Conservation (phyloP, 106 monocot genomes). For the Phalaenopsis equestris region DNA sequence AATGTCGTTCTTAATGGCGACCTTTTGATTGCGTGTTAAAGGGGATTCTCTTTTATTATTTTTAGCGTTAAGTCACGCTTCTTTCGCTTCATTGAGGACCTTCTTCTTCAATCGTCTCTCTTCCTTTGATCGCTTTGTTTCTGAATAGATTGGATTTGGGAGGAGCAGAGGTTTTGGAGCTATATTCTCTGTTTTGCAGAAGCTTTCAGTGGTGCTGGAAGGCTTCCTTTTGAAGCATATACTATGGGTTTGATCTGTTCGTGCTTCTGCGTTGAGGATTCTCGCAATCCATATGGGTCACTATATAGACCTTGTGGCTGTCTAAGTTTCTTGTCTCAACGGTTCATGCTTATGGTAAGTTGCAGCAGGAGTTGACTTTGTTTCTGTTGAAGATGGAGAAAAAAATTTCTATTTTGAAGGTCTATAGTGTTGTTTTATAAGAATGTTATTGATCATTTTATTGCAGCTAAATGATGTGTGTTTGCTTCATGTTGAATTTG, state of each 20-base stretch:
- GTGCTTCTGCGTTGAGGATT: neutral
- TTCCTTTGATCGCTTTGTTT: neutral
- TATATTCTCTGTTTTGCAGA: too few species aligned
- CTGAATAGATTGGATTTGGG: neutral
- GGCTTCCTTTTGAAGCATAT: neutral
- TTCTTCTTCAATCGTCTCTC: neutral
- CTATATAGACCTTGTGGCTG: neutral
- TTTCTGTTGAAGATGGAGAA: neutral
- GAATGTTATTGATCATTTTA: too few species aligned
- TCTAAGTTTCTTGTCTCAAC: slow-evolving; percentile 2
- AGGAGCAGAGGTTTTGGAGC: neutral
- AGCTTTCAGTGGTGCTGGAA: neutral
- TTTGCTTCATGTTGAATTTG: too few species aligned
- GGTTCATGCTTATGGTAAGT: slow-evolving; percentile 6
- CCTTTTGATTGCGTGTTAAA: neutral
- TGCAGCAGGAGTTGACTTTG: neutral
- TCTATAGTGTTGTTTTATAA: too few species aligned
- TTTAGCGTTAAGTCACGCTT: neutral
- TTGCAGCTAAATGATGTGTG: too few species aligned
- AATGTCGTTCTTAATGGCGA: neutral
- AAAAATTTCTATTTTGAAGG: too few species aligned
- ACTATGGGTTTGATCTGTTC: slow-evolving; percentile 6
- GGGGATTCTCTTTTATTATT: neutral
- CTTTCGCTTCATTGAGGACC: neutral
- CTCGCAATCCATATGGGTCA: neutral